Percentiles rank a stretch among this genome's conserved stretches.
phyloP scores from a whole-genome alignment of 2,329 filamentous ascomycete genomes.

The Aspergillus texensis region DNA sequence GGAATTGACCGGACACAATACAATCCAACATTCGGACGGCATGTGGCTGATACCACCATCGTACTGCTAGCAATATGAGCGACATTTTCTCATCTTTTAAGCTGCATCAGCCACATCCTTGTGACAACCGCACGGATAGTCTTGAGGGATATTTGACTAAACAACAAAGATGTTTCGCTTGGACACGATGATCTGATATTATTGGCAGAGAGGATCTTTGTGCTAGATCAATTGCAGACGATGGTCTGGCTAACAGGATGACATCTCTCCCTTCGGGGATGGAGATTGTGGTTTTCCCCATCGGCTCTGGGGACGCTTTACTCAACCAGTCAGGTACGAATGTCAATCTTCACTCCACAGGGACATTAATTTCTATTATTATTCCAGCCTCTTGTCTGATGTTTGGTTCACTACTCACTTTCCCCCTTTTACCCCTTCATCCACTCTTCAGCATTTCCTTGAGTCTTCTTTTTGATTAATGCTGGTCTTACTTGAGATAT shows the following conservation, averaged over 20 bases:
- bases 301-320: neutral
- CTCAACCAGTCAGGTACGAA: conserved; percentile 1
- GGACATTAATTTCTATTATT: conserved; percentile 4
- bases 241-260: neutral
- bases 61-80: neutral
- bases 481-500: neutral
- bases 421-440: neutral
- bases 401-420: neutral
- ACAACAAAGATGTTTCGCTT: neutral
- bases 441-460: neutral
- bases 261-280: neutral
- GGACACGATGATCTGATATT: neutral
- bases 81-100: neutral
- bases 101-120: neutral
- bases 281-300: neutral
- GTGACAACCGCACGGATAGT: neutral
- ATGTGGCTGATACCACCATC: neutral
- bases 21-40: neutral
- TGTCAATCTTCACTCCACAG: conserved; percentile 3
- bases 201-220: neutral
- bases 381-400: neutral
- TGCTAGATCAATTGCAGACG: neutral
- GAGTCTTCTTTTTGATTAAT: neutral
- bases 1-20: neutral
- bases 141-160: neutral